Evolutionary conservation across 176 grass and related monocot genomes (phyloP), one percentile per base, ranked within the genome.

Genomic region (Oryza nivara): DNA sequence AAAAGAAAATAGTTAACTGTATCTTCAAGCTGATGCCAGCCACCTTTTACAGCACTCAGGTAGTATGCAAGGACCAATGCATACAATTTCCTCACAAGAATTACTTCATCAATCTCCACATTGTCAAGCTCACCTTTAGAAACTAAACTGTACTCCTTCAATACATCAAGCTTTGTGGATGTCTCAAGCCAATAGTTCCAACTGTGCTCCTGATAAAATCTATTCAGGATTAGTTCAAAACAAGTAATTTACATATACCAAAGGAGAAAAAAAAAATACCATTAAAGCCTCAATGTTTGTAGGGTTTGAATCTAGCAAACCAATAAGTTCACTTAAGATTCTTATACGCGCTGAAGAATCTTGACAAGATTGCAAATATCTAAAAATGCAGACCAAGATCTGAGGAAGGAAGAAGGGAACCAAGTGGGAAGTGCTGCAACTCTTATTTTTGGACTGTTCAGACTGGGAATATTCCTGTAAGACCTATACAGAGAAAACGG

Each of bases 11-110:
- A 97, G 93, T 93, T 94, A 75, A 83, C 65, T 65, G 95, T 94
- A 32, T 94, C 90, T 85, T 97, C 95, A 72, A 97, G 82, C 46
- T 97, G 95, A 69, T 91, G 92, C 95, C 95, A 97, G 79, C 95
- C 95, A 79, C 95, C 95, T 91, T 91, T 97, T 54, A 97, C 90
- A 28, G 89, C 91, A 81, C 85, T 93, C 58, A 97, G 72, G 84
- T 76, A 97, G 76, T 97, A 92, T 20, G 86, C 90, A 65, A 97
- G 95, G 75, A 92, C 92, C 44, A 94, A 68, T 0, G 90, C 89
- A 85, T 97, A 97, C 83, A 97, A 81, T 68, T 92, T 94, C 90
- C 87, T 94, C 73, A 75, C 82, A 51, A 97, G 95, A 83, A 88
- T 86, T 81, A 92, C 45, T 36, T 35, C 78, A 84, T 80, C 72